These are phyloP conservation scores for Gaeumannomyces tritici DNA, from an alignment of 2,329 filamentous ascomycete species.

Conservation along the genomic window DNA sequence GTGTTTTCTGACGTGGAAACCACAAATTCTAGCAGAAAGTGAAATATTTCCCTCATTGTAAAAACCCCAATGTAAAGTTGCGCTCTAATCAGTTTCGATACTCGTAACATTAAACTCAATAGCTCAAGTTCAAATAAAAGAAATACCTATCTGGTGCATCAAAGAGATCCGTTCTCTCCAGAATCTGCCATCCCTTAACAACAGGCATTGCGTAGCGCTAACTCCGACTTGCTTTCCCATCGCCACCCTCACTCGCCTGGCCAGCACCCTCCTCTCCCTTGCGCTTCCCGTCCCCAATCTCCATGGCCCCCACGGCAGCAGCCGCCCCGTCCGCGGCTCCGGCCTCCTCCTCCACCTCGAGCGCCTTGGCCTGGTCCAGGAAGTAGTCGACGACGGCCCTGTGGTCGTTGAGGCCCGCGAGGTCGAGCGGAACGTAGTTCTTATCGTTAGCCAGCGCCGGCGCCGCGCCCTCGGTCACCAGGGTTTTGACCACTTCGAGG, in stretches of 20 bases:
- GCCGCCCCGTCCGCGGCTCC: constrained; percentile 30
- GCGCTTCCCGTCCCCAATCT: constrained; percentile 24
- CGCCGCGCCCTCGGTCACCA: constrained; percentile 69
- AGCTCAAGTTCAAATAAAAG: too few relatives aligned
- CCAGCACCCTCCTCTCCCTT: constrained; percentile 10
- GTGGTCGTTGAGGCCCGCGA: constrained; percentile 63
- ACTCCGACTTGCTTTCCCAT: background rate
- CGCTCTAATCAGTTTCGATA: too few relatives aligned
- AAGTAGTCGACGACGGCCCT: constrained; percentile 54
- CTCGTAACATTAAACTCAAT: too few relatives aligned
- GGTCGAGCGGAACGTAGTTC: constrained; percentile 70
- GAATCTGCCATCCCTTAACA: too few relatives aligned
- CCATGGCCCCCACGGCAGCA: constrained; percentile 24
- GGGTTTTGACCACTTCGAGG: constrained; percentile 64
- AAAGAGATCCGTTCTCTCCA: too few relatives aligned
- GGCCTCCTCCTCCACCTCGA: constrained; percentile 30
- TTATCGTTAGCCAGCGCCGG: constrained; percentile 71
- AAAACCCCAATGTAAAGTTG: too few relatives aligned
- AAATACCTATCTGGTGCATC: too few relatives aligned
- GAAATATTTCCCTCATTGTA: too few relatives aligned
- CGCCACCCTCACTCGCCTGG: background rate
- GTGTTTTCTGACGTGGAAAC: too few relatives aligned
- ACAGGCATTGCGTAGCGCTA: background rate
- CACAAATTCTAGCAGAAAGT: too few relatives aligned
- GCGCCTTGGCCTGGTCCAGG: constrained; percentile 33